phyloP scores from a whole-genome alignment of 305 asterid species.

The Fraxinus nigra region DNA sequence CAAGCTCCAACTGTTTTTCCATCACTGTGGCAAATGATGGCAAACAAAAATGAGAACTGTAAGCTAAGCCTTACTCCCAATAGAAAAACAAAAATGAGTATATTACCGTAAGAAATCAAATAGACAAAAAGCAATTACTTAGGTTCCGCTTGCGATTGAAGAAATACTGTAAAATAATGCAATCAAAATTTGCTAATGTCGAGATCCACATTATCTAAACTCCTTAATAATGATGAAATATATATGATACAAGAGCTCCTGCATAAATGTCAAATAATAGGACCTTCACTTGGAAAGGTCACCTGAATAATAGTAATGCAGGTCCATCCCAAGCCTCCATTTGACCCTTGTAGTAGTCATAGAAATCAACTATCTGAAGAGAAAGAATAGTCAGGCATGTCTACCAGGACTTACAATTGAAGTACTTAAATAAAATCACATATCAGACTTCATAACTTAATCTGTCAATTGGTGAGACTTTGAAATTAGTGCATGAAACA shows the following conservation, averaged over 20 bases:
- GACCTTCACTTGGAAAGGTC: slow-evolving; percentile 30
- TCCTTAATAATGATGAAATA: not conserved
- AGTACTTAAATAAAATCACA: not conserved
- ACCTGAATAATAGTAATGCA: slow-evolving; percentile 96
- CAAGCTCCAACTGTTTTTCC: slow-evolving; percentile 99
- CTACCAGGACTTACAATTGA: slow-evolving; percentile 9
- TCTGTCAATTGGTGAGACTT: not conserved
- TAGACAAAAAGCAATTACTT: not conserved
- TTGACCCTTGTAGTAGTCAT: slow-evolving; percentile 96
- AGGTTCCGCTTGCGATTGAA: not conserved
- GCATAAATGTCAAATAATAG: slow-evolving; percentile 14
- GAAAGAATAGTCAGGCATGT: slow-evolving; percentile 27
- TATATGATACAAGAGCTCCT: not conserved
- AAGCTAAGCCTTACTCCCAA: not conserved
- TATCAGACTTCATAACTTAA: not conserved
- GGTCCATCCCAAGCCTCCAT: slow-evolving; percentile 99
- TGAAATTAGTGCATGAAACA: not conserved
- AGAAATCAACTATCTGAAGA: slow-evolving; percentile 77
- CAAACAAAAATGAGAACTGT: slow-evolving; percentile 11
- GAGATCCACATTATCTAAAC: not conserved
- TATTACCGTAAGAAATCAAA: slow-evolving; percentile 1
- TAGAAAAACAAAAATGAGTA: not conserved
- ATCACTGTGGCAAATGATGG: slow-evolving; percentile 49
- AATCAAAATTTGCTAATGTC: not conserved
- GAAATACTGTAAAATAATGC: not conserved